These are phyloP conservation scores for Plasmopara muralis DNA, from an alignment of 352 stramenopile species.

Conservation along the genomic window DNA sequence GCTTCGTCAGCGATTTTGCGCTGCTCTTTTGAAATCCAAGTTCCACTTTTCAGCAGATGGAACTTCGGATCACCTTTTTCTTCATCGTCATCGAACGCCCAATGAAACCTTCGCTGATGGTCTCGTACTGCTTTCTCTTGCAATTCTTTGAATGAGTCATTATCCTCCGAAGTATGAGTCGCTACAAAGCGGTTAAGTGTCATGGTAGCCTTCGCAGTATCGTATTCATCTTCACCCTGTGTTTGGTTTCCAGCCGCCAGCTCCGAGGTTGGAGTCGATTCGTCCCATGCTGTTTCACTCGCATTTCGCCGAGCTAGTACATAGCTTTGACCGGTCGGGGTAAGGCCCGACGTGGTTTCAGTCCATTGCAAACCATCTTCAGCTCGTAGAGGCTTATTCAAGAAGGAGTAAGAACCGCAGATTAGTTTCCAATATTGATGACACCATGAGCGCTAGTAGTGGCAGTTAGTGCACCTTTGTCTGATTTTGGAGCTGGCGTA, in stretches of 20 bases:
- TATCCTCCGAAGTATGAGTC: slow-evolving; percentile 83
- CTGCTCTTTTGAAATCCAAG: slow-evolving; percentile 66
- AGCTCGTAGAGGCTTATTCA: slow-evolving; percentile 22
- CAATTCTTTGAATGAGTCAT: slow-evolving; percentile 67
- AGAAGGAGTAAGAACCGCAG: neutral
- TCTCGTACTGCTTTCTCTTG: slow-evolving; percentile 65
- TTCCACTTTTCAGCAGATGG: slow-evolving; percentile 58
- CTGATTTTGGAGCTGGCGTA: slow-evolving; percentile 48
- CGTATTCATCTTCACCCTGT: slow-evolving; percentile 3
- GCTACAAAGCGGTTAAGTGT: slow-evolving; percentile 72
- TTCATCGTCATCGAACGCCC: slow-evolving; percentile 59
- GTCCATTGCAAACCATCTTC: slow-evolving; percentile 12
- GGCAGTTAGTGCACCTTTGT: slow-evolving; percentile 27
- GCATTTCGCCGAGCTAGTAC: slow-evolving; percentile 17
- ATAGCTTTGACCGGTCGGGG: slow-evolving; percentile 5
- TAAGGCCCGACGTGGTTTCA: slow-evolving; percentile 16
- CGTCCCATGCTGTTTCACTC: slow-evolving; percentile 47
- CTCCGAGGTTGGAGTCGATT: slow-evolving; percentile 34
- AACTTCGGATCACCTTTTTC: slow-evolving; percentile 55
- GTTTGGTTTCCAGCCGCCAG: neutral
- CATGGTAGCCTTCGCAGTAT: slow-evolving; percentile 25
- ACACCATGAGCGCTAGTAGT: neutral
- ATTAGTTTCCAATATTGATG: neutral
- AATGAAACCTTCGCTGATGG: slow-evolving; percentile 68
- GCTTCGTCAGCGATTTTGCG: slow-evolving; percentile 52